Percentiles rank a stretch among this genome's conserved stretches.
These are phyloP conservation scores for Ensete ventricosum DNA, from an alignment of 176 grass and related monocot genomes.

Conservation along the genomic window DNA sequence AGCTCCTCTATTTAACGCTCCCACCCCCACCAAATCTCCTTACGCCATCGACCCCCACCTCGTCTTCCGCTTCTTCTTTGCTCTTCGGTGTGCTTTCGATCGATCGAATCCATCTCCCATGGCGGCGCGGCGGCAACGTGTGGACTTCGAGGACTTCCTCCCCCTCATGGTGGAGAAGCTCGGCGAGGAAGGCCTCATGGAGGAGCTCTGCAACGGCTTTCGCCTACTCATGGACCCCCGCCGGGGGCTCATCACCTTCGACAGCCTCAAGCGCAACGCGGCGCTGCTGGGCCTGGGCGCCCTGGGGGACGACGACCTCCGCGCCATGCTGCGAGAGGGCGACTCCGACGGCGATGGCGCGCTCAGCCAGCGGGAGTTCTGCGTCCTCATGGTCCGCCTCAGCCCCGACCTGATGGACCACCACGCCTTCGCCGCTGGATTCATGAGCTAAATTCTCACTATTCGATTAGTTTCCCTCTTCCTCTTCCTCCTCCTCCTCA, in stretches of 20 bases:
- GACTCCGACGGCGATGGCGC: slow-evolving; percentile 35
- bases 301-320: slow-evolving; percentile 29
- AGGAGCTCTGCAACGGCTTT: slow-evolving; percentile 44
- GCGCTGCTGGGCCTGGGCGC: slow-evolving; percentile 20
- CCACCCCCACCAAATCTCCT: too few relatives aligned
- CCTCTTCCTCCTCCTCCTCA: not conserved
- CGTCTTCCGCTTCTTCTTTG: too few relatives aligned
- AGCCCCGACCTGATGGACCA: slow-evolving; percentile 25
- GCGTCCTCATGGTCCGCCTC: slow-evolving; percentile 36
- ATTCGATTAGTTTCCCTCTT: not conserved
- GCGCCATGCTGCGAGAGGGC: slow-evolving; percentile 28
- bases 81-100: too few relatives aligned
- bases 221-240: slow-evolving; percentile 28
- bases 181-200: slow-evolving; percentile 29
- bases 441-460: too few relatives aligned
- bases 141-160: not conserved
- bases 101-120: too few relatives aligned
- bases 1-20: too few relatives aligned
- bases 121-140: too few relatives aligned
- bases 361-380: slow-evolving; percentile 29
- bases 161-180: slow-evolving; percentile 7
- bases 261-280: slow-evolving; percentile 32
- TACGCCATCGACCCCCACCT: too few relatives aligned
- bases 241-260: slow-evolving; percentile 24
- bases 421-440: too few relatives aligned